phyloP scores from a whole-genome alignment of 805 yeast genomes.

The Komagataella ulmi region DNA sequence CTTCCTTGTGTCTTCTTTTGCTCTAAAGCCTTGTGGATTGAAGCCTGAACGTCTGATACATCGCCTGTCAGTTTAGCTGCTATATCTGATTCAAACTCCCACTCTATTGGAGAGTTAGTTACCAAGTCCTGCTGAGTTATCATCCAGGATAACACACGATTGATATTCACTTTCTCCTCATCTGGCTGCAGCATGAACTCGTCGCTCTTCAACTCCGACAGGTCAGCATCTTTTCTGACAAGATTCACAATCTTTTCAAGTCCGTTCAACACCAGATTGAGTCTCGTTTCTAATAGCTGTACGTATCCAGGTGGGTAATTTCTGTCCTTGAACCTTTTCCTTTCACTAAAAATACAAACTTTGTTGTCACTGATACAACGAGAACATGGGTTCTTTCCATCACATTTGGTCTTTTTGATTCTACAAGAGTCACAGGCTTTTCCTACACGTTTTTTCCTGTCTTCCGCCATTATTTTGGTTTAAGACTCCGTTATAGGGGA shows the following conservation, averaged over 20 bases:
- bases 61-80: conserved; percentile 22
- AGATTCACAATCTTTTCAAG: conserved; percentile 26
- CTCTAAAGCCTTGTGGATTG: conserved; percentile 20
- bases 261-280: conserved; percentile 36
- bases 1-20: conserved; percentile 9
- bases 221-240: conserved; percentile 7
- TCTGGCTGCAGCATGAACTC: conserved; percentile 1
- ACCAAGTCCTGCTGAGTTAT: conserved; percentile 25
- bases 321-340: conserved; percentile 39
- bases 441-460: conserved; percentile 38
- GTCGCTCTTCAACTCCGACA: conserved; percentile 2
- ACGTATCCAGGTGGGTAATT: conserved; percentile 47
- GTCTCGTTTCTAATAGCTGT: conserved; percentile 45
- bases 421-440: conserved; percentile 56
- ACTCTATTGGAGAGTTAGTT: conserved; percentile 25
- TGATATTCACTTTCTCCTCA: conserved; percentile 23
- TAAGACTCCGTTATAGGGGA: neutral
- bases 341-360: conserved; percentile 45
- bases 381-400: conserved; percentile 48
- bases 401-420: conserved; percentile 50
- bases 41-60: conserved; percentile 12
- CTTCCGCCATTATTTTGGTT: neutral
- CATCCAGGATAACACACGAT: conserved; percentile 29
- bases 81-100: conserved; percentile 29
- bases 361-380: conserved; percentile 42